Conservation (phyloP, 805 yeast species). For the Nakazawaea laoshanensis region DNA sequence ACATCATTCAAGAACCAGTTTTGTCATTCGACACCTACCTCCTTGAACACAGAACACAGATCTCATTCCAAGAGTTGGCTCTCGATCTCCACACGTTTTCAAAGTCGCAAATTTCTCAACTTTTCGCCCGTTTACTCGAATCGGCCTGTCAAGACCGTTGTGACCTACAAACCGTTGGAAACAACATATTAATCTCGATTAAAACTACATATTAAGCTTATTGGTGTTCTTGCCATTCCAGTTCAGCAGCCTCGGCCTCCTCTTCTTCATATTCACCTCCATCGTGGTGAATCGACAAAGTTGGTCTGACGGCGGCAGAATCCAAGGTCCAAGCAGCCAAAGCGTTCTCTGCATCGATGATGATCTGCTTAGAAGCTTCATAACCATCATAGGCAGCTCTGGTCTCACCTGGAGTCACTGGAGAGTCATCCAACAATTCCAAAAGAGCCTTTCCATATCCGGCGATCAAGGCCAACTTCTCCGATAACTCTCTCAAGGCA, state of each 20-base stretch:
- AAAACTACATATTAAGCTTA: background rate
- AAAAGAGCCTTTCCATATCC: constrained; percentile 84
- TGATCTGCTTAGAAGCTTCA: constrained; percentile 82
- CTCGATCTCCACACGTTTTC: constrained; percentile 1
- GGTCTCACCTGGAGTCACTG: constrained; percentile 89
- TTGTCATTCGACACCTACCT: too few species aligned
- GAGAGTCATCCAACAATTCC: constrained; percentile 75
- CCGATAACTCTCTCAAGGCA: constrained; percentile 78
- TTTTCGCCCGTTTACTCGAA: background rate
- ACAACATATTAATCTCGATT: background rate
- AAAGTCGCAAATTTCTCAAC: background rate
- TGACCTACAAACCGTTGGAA: background rate
- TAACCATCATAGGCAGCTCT: constrained; percentile 86
- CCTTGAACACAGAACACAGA: too few species aligned
- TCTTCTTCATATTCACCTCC: constrained; percentile 42
- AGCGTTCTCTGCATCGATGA: constrained; percentile 78
- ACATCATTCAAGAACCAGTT: too few species aligned
- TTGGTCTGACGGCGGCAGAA: constrained; percentile 74
- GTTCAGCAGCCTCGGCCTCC: constrained; percentile 40
- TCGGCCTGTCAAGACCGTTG: background rate
- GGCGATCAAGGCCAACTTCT: constrained; percentile 78
- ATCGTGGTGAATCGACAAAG: constrained; percentile 57
- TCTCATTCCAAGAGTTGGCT: too few species aligned
- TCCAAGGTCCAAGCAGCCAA: constrained; percentile 81
- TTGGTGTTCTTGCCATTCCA: constrained; percentile 39